phyloP scores from a whole-genome alignment of 306 rosid species.

The Malus fusca region DNA sequence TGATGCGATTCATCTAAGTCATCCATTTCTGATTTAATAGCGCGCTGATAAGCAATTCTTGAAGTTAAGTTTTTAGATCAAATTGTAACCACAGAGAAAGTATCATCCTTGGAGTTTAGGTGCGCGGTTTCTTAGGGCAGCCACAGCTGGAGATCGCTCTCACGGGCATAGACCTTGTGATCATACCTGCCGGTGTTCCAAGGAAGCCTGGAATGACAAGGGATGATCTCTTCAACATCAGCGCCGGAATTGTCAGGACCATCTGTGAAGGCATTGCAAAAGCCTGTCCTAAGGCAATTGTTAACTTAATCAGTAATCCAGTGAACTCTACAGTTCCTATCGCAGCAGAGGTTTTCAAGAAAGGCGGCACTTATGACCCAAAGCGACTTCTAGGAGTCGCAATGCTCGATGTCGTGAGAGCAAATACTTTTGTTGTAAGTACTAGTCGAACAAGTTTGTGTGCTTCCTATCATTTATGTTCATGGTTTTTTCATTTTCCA shows the following conservation, averaged over 20 bases:
- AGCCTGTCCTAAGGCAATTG: conserved; percentile 75
- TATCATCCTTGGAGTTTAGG: conserved; percentile 27
- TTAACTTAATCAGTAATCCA: conserved; percentile 94
- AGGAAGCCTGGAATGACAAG: conserved; percentile 98
- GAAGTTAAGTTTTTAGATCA: too few relatives aligned
- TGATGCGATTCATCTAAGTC: not conserved
- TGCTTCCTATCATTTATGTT: not conserved
- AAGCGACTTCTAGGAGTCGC: conserved; percentile 89
- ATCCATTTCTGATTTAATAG: not conserved
- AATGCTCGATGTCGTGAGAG: conserved; percentile 84
- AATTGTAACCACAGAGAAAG: not conserved
- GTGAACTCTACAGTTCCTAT: conserved; percentile 92
- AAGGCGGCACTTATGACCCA: conserved; percentile 85
- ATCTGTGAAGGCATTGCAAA: conserved; percentile 79
- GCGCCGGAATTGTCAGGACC: conserved; percentile 89
- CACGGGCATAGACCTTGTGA: conserved; percentile 76
- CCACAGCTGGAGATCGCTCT: conserved; percentile 81
- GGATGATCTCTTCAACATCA: conserved; percentile 87
- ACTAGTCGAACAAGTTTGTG: not conserved
- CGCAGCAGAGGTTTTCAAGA: conserved; percentile 96
- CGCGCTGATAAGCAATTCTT: not conserved
- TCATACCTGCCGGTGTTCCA: conserved; percentile 91
- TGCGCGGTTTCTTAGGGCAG: conserved; percentile 84
- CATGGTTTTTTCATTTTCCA: not conserved
- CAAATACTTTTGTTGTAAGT: conserved; percentile 89